Evolutionary conservation across 768 basidiomycete genomes (phyloP).

Genomic region (Lentinus brumalis): DNA sequence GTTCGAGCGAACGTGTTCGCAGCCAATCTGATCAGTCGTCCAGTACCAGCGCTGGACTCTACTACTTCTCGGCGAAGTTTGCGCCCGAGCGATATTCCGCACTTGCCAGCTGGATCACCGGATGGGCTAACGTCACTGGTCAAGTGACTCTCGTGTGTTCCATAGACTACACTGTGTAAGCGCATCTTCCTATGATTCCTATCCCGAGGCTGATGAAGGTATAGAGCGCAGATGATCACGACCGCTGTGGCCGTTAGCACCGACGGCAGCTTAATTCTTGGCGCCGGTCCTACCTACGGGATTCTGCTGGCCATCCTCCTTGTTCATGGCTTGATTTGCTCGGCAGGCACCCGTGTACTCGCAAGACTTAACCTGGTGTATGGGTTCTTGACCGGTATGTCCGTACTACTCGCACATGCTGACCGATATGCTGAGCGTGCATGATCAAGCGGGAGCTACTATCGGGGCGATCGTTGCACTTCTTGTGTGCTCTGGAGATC

Average conservation of each 20-base stretch:
- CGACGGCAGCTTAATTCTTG: constrained; percentile 52
- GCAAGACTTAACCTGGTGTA: constrained; percentile 72
- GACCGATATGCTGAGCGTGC: not conserved
- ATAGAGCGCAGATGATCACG: constrained; percentile 74
- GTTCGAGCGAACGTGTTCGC: not conserved
- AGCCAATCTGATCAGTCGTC: not conserved
- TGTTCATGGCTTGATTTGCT: constrained; percentile 71
- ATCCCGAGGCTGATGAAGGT: not conserved
- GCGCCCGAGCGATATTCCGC: constrained; percentile 63
- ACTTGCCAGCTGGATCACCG: constrained; percentile 67
- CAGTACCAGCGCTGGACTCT: constrained; percentile 77
- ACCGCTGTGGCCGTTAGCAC: constrained; percentile 66
- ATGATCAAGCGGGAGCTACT: constrained; percentile 52
- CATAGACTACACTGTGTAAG: constrained; percentile 62
- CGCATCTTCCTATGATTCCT: not conserved
- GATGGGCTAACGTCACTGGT: constrained; percentile 77
- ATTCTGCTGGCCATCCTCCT: constrained; percentile 66
- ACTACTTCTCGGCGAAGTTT: constrained; percentile 77
- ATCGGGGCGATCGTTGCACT: constrained; percentile 63
- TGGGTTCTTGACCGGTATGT: constrained; percentile 62
- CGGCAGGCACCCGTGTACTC: constrained; percentile 63
- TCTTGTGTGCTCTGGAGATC: constrained; percentile 56
- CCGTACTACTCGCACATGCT: not conserved
- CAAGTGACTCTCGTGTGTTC: constrained; percentile 71
- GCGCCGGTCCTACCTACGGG: constrained; percentile 64